Percentiles rank a stretch among this genome's conserved stretches.
These are phyloP conservation scores for Pochonia chlamydosporia DNA, from an alignment of 2,329 filamentous ascomycete species.

Conservation along the genomic window DNA sequence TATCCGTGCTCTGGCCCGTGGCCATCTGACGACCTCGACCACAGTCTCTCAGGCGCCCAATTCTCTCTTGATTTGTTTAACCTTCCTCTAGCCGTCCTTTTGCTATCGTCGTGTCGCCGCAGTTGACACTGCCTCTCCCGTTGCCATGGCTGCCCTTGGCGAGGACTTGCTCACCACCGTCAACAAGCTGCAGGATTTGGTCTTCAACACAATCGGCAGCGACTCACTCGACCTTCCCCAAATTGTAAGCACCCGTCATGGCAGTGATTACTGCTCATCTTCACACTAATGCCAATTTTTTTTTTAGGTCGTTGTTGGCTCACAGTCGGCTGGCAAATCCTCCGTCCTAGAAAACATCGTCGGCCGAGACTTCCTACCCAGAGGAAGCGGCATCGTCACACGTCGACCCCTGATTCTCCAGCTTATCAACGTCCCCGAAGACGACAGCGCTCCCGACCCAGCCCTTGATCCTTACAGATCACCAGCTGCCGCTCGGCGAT, in stretches of 20 bases:
- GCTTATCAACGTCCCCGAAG: slow-evolving; percentile 90
- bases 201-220: slow-evolving; percentile 99
- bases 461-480: slow-evolving; percentile 69
- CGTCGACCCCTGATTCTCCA: slow-evolving; percentile 91
- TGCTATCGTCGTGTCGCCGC: slow-evolving; percentile 2
- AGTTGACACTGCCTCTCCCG: slow-evolving; percentile 8
- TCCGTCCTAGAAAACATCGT: slow-evolving; percentile 99
- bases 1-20: slow-evolving; percentile 1
- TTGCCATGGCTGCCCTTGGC: slow-evolving; percentile 82
- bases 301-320: slow-evolving; percentile 87
- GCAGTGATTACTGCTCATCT: slow-evolving; percentile 2
- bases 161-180: slow-evolving; percentile 93
- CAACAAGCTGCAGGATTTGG: slow-evolving; percentile 96
- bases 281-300: slow-evolving; percentile 1
- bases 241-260: slow-evolving; percentile 63
- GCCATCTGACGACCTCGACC: background rate
- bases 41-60: background rate
- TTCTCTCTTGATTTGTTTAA: background rate
- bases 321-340: slow-evolving; percentile 96
- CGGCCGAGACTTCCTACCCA: slow-evolving; percentile 91
- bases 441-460: slow-evolving; percentile 61
- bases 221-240: slow-evolving; percentile 96
- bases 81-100: background rate
- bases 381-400: slow-evolving; percentile 95
- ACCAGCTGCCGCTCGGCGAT: slow-evolving; percentile 60